Evolutionary conservation across 2,329 filamentous ascomycete genomes (phyloP).

Genomic region (Penicillium sp.): DNA sequence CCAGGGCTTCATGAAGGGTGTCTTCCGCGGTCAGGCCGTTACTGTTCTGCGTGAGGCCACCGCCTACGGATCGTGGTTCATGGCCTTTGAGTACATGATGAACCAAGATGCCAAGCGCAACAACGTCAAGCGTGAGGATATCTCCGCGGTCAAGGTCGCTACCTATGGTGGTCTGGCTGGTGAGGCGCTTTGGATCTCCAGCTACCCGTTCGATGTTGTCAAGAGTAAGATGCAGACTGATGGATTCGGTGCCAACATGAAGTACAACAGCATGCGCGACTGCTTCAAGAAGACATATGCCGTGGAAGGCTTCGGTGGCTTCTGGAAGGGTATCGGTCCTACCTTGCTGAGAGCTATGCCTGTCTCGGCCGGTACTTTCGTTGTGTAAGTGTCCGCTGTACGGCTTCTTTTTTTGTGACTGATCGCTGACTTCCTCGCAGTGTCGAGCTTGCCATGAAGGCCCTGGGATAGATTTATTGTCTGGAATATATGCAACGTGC

Average conservation of each 20-base stretch:
- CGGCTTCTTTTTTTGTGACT: neutral
- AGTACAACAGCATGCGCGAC: constrained; percentile 79
- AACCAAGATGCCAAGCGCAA: constrained; percentile 80
- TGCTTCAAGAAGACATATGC: constrained; percentile 82
- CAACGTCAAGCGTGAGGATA: constrained; percentile 68
- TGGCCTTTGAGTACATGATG: constrained; percentile 95
- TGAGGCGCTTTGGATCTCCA: constrained; percentile 87
- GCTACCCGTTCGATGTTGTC: constrained; percentile 94
- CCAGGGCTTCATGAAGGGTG: constrained; percentile 66
- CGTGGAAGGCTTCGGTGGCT: constrained; percentile 73
- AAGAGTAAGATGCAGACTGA: constrained; percentile 99
- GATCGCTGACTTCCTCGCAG: constrained; percentile 26
- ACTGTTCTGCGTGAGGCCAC: constrained; percentile 86
- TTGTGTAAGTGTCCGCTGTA: constrained; percentile 54
- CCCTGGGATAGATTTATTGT: constrained; percentile 35
- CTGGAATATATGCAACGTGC: constrained; percentile 12
- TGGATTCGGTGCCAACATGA: constrained; percentile 71
- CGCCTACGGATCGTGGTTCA: constrained; percentile 95
- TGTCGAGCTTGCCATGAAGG: constrained; percentile 49
- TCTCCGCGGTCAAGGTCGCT: constrained; percentile 82
- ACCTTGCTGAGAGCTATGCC: constrained; percentile 94
- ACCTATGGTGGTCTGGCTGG: constrained; percentile 90
- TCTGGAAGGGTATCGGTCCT: constrained; percentile 92
- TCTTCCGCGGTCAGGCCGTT: constrained; percentile 85
- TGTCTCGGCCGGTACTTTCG: constrained; percentile 96